Percentiles rank a stretch among this genome's conserved stretches.
Evolutionary conservation across 257 asterid species (phyloP).

Genomic region (Solanum appendiculatum): DNA sequence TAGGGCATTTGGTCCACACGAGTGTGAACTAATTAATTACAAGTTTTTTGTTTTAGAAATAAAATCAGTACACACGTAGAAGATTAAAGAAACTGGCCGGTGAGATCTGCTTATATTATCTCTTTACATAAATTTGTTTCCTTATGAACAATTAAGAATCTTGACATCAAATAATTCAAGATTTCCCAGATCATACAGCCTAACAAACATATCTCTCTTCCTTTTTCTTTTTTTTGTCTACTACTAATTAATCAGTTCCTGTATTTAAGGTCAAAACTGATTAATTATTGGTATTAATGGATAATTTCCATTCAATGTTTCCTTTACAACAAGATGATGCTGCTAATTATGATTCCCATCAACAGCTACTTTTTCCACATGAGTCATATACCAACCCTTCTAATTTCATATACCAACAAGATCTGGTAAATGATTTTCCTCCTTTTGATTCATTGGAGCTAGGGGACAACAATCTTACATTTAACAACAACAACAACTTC

Average conservation of each 20-base stretch:
- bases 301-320: background rate
- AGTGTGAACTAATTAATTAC: background rate
- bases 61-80: background rate
- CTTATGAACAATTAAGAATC: background rate
- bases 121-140: background rate
- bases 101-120: background rate
- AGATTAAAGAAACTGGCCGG: background rate
- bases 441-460: background rate
- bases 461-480: background rate
- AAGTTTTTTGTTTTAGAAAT: background rate
- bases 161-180: background rate
- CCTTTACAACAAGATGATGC: background rate
- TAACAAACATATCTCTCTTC: background rate
- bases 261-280: background rate
- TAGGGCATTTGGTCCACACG: background rate
- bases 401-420: background rate
- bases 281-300: background rate
- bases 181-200: background rate
- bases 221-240: background rate
- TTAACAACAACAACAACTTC: background rate
- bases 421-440: background rate
- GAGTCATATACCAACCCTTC: background rate
- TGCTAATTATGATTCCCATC: background rate
- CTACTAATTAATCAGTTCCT: background rate
- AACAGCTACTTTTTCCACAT: background rate